Evolutionary conservation across 805 yeast genomes (phyloP), one percentile per base, ranked within the genome.

Genomic region (Cyberlindnera samutprakarnensis): DNA sequence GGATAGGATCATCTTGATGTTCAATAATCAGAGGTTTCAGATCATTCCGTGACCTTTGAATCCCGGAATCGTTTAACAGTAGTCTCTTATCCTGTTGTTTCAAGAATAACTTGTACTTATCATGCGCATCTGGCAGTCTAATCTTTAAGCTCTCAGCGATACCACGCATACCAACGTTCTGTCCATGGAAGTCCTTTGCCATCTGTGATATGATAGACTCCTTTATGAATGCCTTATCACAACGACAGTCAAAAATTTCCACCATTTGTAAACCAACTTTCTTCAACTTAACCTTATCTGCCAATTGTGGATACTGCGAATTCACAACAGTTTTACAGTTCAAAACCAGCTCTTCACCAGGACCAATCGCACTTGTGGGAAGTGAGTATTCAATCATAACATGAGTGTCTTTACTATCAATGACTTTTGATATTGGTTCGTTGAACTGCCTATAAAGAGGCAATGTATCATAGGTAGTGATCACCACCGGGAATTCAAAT

Each of bases 291-390:
- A 46, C 39, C 43, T 51, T 37, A 35, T 46, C 43, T 28, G 48
- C 30, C 6, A 25, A 25, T n/a, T 27, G 39, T 14, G 25, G 28
- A 12, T 30, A 27, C 6, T 34, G 25, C 14, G 25, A 41, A 17
- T 41, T 44, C 64, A 72, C 27, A 66, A 38, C 26, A 1, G 74
- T 47, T 24, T 62, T 63, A 14, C 66, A 43, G 20, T 52, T 47
- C 6, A 75, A 31, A 6, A 47, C 42, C 7, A 76, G 46, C 6
- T 56, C 52, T 46, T 78, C 86, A 31, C 61, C 62, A 0, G 78
- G 78, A 2, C 82, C 78, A n/a, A 76, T 62, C 20, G 78, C 68
- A 6, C 75, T 62, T 6, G 64, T 62, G 1, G 76, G 72, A 14
- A 77, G 42, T 6, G 58, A 54, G 30, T 70, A 57, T 15, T 68